Evolutionary conservation across 176 grass and related monocot species (phyloP).

Genomic region (Oryza rufipogon): DNA sequence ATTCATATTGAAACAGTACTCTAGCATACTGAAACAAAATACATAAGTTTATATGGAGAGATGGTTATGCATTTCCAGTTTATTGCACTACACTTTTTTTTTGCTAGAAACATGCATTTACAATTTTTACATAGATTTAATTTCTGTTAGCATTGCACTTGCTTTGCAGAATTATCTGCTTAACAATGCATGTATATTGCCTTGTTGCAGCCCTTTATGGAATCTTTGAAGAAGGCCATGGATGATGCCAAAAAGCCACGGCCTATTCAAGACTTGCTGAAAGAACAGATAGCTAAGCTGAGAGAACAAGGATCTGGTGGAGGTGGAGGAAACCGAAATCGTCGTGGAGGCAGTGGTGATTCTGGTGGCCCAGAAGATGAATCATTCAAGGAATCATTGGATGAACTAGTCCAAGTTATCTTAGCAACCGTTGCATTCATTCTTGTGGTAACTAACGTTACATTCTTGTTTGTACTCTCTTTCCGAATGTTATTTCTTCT

Average conservation of each 20-base stretch:
- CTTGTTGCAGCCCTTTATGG: conserved; percentile 75
- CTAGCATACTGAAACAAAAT: conserved; percentile 13
- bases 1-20: conserved; percentile 21
- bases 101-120: conserved; percentile 12
- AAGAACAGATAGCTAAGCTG: conserved; percentile 61
- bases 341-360: conserved; percentile 59
- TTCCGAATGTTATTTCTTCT: background rate
- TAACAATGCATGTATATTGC: conserved; percentile 22
- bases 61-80: background rate
- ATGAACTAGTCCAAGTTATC: conserved; percentile 87
- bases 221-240: conserved; percentile 81
- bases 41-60: background rate
- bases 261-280: conserved; percentile 71
- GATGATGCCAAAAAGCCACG: conserved; percentile 60
- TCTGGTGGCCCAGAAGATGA: conserved; percentile 66
- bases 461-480: conserved; percentile 3
- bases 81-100: conserved; percentile 32
- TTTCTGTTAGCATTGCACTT: conserved; percentile 6
- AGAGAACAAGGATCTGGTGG: conserved; percentile 63
- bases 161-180: conserved; percentile 2
- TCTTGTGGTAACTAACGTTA: conserved; percentile 72
- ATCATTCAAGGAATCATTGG: conserved; percentile 75
- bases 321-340: conserved; percentile 62
- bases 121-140: background rate
- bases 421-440: conserved; percentile 78